These are phyloP conservation scores for Crucibulum laeve DNA, from an alignment of 768 basidiomycete species.

Conservation along the genomic window DNA sequence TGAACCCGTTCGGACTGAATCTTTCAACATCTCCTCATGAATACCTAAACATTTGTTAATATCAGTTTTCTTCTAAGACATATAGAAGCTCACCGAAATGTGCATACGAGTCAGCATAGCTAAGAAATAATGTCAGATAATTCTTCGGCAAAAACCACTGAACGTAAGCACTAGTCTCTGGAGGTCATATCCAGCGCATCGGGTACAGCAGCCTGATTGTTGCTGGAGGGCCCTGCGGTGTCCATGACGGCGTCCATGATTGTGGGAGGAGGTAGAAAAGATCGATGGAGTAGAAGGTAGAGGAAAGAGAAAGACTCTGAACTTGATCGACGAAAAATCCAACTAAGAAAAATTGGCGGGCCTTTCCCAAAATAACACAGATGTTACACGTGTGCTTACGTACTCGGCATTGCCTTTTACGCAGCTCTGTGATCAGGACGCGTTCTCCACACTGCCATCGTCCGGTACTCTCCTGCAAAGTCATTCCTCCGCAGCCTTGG, in stretches of 20 bases:
- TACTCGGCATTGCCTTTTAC: not conserved
- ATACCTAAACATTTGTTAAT: constrained; percentile 76
- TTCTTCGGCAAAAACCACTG: constrained; percentile 17
- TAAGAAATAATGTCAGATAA: constrained; percentile 40
- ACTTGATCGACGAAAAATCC: not conserved
- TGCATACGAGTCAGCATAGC: constrained; percentile 95
- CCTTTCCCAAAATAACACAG: constrained; percentile 2
- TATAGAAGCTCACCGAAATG: constrained; percentile 70
- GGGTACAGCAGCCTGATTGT: constrained; percentile 13
- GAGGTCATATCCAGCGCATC: constrained; percentile 64
- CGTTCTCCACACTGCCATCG: no score
- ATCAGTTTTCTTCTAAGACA: no score
- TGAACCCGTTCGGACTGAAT: constrained; percentile 89
- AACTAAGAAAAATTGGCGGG: constrained; percentile 8
- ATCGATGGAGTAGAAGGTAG: constrained; percentile 3
- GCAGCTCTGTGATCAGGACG: constrained; percentile 1
- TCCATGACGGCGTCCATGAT: constrained; percentile 16
- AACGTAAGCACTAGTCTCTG: constrained; percentile 72
- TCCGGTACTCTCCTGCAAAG: no score
- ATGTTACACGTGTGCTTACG: constrained; percentile 2
- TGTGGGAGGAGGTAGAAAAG: constrained; percentile 7
- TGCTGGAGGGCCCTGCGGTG: constrained; percentile 22
- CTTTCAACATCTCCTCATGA: constrained; percentile 99
- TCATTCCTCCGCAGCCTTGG: no score
- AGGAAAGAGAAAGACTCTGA: not conserved